A percentile compares a stretch with the other conserved stretches of the same genome.
phyloP scores from a whole-genome alignment of 805 yeast genomes.

The Hanseniaspora clermontiae region DNA sequence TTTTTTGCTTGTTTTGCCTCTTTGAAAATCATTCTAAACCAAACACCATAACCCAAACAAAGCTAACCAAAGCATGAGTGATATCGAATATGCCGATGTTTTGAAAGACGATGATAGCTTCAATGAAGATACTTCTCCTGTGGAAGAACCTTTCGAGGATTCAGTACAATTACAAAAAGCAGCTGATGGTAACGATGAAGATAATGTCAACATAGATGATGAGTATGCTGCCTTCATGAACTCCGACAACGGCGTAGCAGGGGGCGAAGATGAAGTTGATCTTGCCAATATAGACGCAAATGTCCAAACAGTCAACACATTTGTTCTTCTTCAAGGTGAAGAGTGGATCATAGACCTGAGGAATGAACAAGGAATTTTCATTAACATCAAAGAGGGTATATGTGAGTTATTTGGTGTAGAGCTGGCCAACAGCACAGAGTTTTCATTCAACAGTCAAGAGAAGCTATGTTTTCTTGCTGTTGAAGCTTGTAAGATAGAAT shows the following conservation, averaged over 20 bases:
- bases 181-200: not conserved
- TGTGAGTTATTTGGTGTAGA: conserved; percentile 94
- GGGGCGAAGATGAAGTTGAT: conserved; percentile 1
- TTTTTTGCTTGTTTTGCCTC: too few species aligned
- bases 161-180: not conserved
- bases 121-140: not conserved
- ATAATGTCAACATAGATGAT: not conserved
- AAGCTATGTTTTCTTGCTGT: conserved; percentile 42
- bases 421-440: conserved; percentile 57
- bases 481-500: conserved; percentile 53
- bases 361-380: conserved; percentile 31
- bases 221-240: conserved; percentile 11
- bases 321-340: conserved; percentile 19
- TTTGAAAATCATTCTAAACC: too few species aligned
- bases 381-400: conserved; percentile 43
- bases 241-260: not conserved
- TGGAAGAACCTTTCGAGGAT: not conserved
- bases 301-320: conserved; percentile 18
- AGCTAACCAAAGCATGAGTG: not conserved
- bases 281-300: conserved; percentile 15
- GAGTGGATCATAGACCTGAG: conserved; percentile 28
- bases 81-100: not conserved
- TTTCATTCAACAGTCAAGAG: conserved; percentile 42
- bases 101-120: not conserved
- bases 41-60: not conserved